Conservation (phyloP, 2,329 filamentous ascomycete genomes). For the Epichloe glyceriae region DNA sequence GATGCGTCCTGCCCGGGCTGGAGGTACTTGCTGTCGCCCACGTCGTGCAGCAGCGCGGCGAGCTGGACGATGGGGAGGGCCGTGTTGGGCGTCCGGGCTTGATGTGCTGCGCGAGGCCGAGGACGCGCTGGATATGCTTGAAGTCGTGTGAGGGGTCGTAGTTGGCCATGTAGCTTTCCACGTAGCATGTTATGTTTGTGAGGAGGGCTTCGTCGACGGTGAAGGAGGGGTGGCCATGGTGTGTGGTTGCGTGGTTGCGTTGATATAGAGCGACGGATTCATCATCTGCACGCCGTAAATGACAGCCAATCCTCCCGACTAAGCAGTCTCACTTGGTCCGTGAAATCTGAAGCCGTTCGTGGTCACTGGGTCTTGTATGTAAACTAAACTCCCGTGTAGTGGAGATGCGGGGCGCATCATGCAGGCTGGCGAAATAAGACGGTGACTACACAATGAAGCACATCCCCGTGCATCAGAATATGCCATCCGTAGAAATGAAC, state of each 20-base stretch:
- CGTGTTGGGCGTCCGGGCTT: slow-evolving; percentile 32
- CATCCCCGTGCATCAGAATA: no score
- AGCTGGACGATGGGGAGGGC: slow-evolving; percentile 46
- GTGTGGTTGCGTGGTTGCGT: not conserved
- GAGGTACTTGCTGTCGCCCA: slow-evolving; percentile 76
- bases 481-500: no score
- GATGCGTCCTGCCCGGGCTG: slow-evolving; percentile 41
- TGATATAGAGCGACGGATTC: no score
- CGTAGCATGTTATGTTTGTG: slow-evolving; percentile 47
- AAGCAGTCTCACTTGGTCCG: not conserved
- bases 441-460: no score
- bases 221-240: slow-evolving; percentile 14
- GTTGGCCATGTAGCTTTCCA: slow-evolving; percentile 58
- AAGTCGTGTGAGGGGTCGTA: slow-evolving; percentile 87
- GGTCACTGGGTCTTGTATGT: no score
- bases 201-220: slow-evolving; percentile 30
- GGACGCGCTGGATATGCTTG: slow-evolving; percentile 67
- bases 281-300: no score
- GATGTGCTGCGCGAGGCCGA: slow-evolving; percentile 58
- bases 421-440: no score
- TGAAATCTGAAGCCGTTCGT: not conserved
- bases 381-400: no score
- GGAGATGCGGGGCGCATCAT: no score
- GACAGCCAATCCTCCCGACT: not conserved
- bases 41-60: slow-evolving; percentile 69